These are phyloP conservation scores for Fusarium illudens DNA, from an alignment of 2,329 filamentous ascomycete species.

Conservation along the genomic window DNA sequence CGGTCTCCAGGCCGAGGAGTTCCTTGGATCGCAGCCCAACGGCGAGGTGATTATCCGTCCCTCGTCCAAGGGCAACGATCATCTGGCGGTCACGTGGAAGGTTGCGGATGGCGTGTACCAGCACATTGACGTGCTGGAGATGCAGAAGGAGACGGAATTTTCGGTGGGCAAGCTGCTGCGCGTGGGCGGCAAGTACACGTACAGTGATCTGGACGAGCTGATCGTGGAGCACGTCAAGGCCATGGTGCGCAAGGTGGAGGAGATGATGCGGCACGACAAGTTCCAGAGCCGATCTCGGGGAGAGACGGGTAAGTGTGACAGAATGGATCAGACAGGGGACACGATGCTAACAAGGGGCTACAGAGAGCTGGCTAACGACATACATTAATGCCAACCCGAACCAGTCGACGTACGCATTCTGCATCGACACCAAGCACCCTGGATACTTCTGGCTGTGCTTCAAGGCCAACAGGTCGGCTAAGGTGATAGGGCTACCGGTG, in stretches of 20 bases:
- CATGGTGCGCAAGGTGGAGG: slow-evolving; percentile 97
- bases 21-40: slow-evolving; percentile 81
- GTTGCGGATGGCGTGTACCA: slow-evolving; percentile 96
- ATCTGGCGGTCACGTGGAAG: slow-evolving; percentile 97
- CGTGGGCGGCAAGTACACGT: slow-evolving; percentile 87
- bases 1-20: slow-evolving; percentile 90
- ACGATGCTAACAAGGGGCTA: slow-evolving; percentile 30
- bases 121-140: slow-evolving; percentile 95
- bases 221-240: slow-evolving; percentile 97
- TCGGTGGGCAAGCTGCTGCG: slow-evolving; percentile 87
- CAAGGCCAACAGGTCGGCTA: slow-evolving; percentile 83
- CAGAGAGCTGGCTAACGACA: slow-evolving; percentile 94
- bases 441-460: slow-evolving; percentile 97
- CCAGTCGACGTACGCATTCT: slow-evolving; percentile 94
- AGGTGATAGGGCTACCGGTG: slow-evolving; percentile 81
- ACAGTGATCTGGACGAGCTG: slow-evolving; percentile 95
- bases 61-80: slow-evolving; percentile 93
- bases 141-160: slow-evolving; percentile 97
- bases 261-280: slow-evolving; percentile 94
- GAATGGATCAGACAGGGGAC: background rate
- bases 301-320: slow-evolving; percentile 78
- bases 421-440: slow-evolving; percentile 88
- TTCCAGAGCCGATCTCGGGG: slow-evolving; percentile 83
- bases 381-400: slow-evolving; percentile 97
- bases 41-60: slow-evolving; percentile 96